Evolutionary conservation across 208 protist species (phyloP).

Genomic region (Crithidia expoeki): DNA sequence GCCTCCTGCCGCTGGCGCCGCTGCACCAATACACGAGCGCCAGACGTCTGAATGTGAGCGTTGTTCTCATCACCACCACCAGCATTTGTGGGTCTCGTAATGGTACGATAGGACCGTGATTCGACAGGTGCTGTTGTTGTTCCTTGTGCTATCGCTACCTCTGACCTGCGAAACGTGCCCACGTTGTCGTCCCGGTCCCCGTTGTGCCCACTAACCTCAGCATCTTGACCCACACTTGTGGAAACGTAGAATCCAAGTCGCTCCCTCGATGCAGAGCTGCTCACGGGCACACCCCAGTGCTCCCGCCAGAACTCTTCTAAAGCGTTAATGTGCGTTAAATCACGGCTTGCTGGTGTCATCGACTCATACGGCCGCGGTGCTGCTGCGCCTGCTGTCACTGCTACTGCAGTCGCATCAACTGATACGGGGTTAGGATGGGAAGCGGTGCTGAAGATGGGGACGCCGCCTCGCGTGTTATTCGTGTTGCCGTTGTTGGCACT

Average conservation of each 20-base stretch:
- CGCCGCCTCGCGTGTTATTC: neutral
- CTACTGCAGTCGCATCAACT: neutral
- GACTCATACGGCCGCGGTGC: neutral
- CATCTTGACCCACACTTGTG: neutral
- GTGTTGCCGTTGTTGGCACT: neutral
- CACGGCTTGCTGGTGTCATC: neutral
- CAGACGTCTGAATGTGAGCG: neutral
- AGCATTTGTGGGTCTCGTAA: too few species aligned
- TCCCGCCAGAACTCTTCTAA: slow-evolving; percentile 8
- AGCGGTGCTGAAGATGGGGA: neutral
- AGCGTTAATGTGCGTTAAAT: neutral
- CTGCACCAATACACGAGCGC: neutral
- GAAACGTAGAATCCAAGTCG: neutral
- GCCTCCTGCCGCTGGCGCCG: neutral
- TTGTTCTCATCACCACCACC: neutral
- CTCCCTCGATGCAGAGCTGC: neutral
- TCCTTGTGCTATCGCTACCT: too few species aligned
- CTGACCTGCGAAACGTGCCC: too few species aligned
- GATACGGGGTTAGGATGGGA: neutral
- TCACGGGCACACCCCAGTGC: neutral
- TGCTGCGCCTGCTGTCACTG: neutral
- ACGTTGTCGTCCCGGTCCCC: too few species aligned
- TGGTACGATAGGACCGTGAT: too few species aligned
- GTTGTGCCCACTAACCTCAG: too few species aligned
- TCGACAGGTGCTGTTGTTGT: too few species aligned